Percentiles rank a stretch among this genome's conserved stretches.
Evolutionary conservation across 208 protist genomes (phyloP).

Genomic region (Leishmania martiniquensis): DNA sequence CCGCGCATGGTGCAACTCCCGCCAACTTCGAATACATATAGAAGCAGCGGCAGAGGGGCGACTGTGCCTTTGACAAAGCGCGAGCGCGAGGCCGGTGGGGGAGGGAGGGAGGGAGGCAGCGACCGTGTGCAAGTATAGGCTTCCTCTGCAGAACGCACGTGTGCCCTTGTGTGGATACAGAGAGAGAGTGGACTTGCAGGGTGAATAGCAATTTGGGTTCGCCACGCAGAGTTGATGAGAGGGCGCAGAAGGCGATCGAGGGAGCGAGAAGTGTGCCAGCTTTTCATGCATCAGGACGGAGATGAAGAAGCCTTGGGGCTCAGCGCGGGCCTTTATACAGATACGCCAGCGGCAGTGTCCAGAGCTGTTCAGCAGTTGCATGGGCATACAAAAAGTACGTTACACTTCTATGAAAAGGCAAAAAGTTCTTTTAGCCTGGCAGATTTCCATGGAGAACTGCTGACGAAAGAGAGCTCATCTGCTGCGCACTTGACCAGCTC

Average conservation of each 20-base stretch:
- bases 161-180: background rate
- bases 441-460: background rate
- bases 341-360: background rate
- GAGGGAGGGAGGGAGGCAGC: background rate
- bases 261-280: background rate
- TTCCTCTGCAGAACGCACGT: background rate
- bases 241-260: background rate
- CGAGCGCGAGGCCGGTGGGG: too few relatives aligned
- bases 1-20: slow-evolving; percentile 55
- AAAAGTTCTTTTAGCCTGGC: background rate
- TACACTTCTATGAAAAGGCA: background rate
- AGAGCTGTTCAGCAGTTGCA: background rate
- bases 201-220: background rate
- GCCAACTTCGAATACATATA: background rate
- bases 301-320: background rate
- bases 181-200: background rate
- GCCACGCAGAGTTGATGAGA: background rate
- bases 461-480: background rate
- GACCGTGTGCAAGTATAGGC: background rate
- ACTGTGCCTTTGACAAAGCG: background rate
- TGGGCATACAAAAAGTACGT: background rate
- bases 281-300: background rate
- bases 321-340: background rate
- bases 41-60: background rate
- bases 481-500: background rate